Evolutionary conservation across 75 land plant species (phyloP), one percentile per base, ranked within the genome.

Genomic region (Picea glauca): DNA sequence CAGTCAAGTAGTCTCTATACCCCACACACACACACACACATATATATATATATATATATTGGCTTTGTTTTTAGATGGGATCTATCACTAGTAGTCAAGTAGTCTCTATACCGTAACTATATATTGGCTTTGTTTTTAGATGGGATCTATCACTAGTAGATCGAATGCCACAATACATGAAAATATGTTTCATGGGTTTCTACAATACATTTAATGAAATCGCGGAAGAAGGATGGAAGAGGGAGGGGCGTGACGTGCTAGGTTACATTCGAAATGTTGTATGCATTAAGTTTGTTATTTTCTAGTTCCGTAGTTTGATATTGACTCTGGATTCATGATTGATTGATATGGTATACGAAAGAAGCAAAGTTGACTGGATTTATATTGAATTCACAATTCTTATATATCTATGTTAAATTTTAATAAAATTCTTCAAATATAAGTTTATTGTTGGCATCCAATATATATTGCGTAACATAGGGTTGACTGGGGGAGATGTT

Each of bases 1-100:
- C 26, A 0, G 26, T 26, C 26, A 26, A 26, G 0, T 26, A 26
- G 26, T 26, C 26, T 26, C 26, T 26, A 26, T 26, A 26, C 26
- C 26, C n/a, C n/a, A n/a, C n/a, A n/a, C n/a, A n/a, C n/a, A n/a
- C n/a, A n/a, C n/a, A n/a, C n/a, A n/a, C n/a, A n/a, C n/a, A n/a
- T n/a, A n/a, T n/a, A n/a, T n/a, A n/a, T n/a, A n/a, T n/a, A n/a
- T n/a, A n/a, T 58, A 11, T 43, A 11, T 56, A 60, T 77, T 58
- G 4, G 43, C 46, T 78, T 62, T 62, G 46, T 23, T 43, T 79
- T 7, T 23, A 88, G 86, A 67, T 87, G 89, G 89, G 86, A 87
- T 60, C 17, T 79, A 31, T 43, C 67, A 5, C 46, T 56, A 1
- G 61, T 84, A 30, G 59, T 26, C 26, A 26, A 26, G 0, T 26